phyloP scores from a whole-genome alignment of 192 early-diverging fungal genomes.

The Piromyces sp. region DNA sequence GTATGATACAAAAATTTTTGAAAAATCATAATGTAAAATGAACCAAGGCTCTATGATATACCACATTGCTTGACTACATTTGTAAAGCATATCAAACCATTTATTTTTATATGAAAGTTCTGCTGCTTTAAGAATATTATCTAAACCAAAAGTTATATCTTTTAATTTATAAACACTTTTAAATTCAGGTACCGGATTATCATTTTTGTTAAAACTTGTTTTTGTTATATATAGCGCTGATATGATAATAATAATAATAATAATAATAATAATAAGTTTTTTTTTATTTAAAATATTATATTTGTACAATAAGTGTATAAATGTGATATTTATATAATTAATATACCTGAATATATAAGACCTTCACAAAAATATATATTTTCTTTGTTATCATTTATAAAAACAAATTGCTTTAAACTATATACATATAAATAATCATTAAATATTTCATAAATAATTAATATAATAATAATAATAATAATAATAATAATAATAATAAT shows the following conservation, averaged over 20 bases:
- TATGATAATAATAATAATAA: too few relatives aligned
- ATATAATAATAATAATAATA: too few relatives aligned
- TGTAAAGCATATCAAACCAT: background rate
- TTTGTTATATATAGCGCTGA: background rate
- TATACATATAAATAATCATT: background rate
- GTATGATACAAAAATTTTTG: background rate
- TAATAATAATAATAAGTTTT: too few relatives aligned
- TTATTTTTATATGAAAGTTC: background rate
- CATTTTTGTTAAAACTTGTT: background rate
- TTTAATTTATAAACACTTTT: background rate
- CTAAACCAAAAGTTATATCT: background rate
- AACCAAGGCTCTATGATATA: background rate
- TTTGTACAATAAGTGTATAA: too few relatives aligned
- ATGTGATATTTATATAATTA: too few relatives aligned
- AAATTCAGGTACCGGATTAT: background rate
- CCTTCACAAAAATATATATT: background rate
- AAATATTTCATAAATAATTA: too few relatives aligned
- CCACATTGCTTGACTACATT: background rate
- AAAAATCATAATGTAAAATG: background rate
- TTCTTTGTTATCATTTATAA: background rate
- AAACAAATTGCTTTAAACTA: background rate
- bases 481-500: too few relatives aligned
- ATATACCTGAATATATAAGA: background rate
- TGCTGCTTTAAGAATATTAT: background rate
- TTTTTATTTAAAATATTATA: too few relatives aligned